phyloP scores from a whole-genome alignment of 495 filamentous ascomycete genomes.

The Podospora anserina region DNA sequence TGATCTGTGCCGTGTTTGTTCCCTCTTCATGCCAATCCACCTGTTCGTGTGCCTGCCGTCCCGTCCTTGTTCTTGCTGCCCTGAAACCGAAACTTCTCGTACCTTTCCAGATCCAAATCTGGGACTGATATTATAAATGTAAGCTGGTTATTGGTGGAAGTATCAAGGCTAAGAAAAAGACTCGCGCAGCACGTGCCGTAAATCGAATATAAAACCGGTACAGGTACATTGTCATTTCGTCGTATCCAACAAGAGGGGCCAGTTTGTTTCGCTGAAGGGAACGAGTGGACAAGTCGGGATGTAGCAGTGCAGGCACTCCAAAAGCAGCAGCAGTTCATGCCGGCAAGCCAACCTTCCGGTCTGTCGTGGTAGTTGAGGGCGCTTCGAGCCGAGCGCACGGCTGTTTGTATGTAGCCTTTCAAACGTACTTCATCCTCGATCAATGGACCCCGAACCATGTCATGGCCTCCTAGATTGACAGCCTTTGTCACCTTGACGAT shows the following conservation, averaged over 20 bases:
- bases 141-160: not conserved
- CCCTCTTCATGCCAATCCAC: not conserved
- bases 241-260: not conserved
- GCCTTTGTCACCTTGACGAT: not conserved
- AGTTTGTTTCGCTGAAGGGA: not conserved
- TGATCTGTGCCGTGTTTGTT: not conserved
- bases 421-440: not conserved
- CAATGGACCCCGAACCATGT: constrained; percentile 1
- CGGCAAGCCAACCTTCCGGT: constrained; percentile 13
- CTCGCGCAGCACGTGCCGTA: not conserved
- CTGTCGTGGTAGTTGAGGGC: not conserved
- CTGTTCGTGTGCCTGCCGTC: not conserved
- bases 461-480: not conserved
- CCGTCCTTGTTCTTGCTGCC: not conserved
- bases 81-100: not conserved
- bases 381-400: constrained; percentile 5
- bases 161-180: not conserved
- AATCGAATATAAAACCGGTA: not conserved
- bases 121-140: not conserved
- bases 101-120: not conserved
- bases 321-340: constrained; percentile 10
- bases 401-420: not conserved
- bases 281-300: not conserved
- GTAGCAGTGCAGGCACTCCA: not conserved
- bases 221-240: not conserved